A percentile compares a stretch with the other conserved stretches of the same genome.
Evolutionary conservation across 2,329 filamentous ascomycete genomes (phyloP).

Genomic region (Xylariaceae sp.): DNA sequence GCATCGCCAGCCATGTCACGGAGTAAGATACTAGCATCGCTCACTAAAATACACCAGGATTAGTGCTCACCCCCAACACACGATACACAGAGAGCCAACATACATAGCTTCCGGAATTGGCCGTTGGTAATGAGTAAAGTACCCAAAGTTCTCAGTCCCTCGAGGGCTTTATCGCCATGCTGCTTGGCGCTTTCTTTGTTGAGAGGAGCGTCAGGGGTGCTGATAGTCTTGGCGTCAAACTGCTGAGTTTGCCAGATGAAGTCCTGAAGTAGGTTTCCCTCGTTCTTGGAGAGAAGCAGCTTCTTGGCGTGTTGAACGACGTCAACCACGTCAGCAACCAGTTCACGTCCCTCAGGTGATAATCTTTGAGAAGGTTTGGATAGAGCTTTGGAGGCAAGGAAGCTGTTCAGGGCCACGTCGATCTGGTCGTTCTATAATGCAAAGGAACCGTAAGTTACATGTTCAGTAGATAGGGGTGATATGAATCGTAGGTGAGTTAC

Average conservation of each 20-base stretch:
- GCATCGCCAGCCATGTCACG: conserved; percentile 93
- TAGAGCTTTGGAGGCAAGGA: conserved; percentile 74
- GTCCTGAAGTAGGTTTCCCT: conserved; percentile 92
- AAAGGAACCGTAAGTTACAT: conserved; percentile 19
- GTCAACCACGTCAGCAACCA: conserved; percentile 77
- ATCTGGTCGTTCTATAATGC: conserved; percentile 82
- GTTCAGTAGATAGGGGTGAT: not conserved
- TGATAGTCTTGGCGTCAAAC: conserved; percentile 68
- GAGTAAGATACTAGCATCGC: conserved; percentile 78
- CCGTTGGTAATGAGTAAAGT: conserved; percentile 93
- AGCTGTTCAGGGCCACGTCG: conserved; percentile 90
- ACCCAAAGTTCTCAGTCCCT: conserved; percentile 86
- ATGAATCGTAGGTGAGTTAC: conserved; percentile 54
- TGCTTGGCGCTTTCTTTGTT: conserved; percentile 79
- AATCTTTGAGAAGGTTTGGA: conserved; percentile 75
- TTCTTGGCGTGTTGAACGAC: conserved; percentile 82
- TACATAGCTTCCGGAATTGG: conserved; percentile 89
- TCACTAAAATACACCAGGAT: conserved; percentile 54
- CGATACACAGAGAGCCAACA: conserved; percentile 43
- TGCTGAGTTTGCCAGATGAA: conserved; percentile 94
- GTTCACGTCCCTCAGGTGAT: conserved; percentile 78
- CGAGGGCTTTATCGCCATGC: conserved; percentile 81
- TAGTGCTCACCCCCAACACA: not conserved
- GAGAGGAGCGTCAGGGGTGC: conserved; percentile 68
- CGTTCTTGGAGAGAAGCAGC: conserved; percentile 89